phyloP scores from a whole-genome alignment of 2,329 filamentous ascomycete genomes.

The Fusarium tanahbumbuense region DNA sequence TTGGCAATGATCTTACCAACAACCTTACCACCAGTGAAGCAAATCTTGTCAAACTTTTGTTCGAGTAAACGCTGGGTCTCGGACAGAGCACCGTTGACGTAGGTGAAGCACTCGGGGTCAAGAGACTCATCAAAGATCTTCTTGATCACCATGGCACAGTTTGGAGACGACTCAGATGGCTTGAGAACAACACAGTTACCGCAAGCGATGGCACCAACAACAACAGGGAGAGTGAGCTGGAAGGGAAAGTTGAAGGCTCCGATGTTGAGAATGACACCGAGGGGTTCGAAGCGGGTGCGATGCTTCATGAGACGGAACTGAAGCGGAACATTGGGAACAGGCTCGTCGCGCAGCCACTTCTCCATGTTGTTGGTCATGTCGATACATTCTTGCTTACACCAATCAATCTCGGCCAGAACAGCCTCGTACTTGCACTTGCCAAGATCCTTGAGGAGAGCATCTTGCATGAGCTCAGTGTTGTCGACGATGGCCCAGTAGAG shows the following conservation, averaged over 20 bases:
- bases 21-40: constrained; percentile 85
- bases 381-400: constrained; percentile 83
- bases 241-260: constrained; percentile 96
- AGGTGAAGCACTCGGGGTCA: constrained; percentile 79
- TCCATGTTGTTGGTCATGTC: constrained; percentile 82
- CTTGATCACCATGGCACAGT: constrained; percentile 81
- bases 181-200: constrained; percentile 93
- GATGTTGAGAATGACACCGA: constrained; percentile 86
- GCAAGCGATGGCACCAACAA: constrained; percentile 90
- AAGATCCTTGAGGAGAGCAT: constrained; percentile 82
- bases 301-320: constrained; percentile 77
- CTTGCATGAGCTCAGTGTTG: constrained; percentile 76
- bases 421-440: constrained; percentile 82
- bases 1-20: constrained; percentile 90
- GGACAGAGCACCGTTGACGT: constrained; percentile 83
- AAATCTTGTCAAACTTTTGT: constrained; percentile 97
- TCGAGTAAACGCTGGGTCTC: constrained; percentile 86
- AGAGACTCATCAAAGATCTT: constrained; percentile 81
- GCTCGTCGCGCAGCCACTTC: constrained; percentile 86
- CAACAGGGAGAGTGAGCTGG: constrained; percentile 79
- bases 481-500: constrained; percentile 94
- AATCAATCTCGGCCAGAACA: constrained; percentile 78
- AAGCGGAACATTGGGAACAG: constrained; percentile 74
- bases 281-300: constrained; percentile 85
- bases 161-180: constrained; percentile 85